Evolutionary conservation across 2,329 filamentous ascomycete genomes (phyloP), one percentile per base, ranked within the genome.

Genomic region (Ustilaginoidea virens): DNA sequence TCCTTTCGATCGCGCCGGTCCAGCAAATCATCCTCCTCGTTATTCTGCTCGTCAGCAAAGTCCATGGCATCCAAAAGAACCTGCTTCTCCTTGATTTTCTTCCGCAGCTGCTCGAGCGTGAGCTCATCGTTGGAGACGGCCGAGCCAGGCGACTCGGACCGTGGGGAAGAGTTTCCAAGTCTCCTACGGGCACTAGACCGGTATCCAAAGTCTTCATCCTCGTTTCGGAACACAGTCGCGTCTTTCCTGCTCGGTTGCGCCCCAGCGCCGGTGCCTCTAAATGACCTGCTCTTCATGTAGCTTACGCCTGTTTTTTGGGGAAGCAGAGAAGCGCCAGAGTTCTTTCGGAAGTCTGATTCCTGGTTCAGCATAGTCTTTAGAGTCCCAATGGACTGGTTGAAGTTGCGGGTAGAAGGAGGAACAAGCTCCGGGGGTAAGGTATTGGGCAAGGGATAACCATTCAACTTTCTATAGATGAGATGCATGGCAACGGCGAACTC

Each of bases 401-500:
- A 71, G 52, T 94, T 93, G 38, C 87, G 74, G 8, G 87, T 93
- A 2, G 90, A 96, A 2, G 90, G 90, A 14, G 90, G 90, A 5
- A 96, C 76, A 35, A 98, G 70, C 60, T 98, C 90, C 1, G 90
- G 74, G 7, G 90, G 90, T 8, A 98, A 66, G 25, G 78, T 76
- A 44, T 75, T 80, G 11, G 90, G 90, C 18, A 96, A 66, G 2
- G 87, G 86, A 46, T 96, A 96, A 20, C 87, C 87, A 45, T 98
- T 96, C 30, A 98, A 67, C 50, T 92, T 93, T 43, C 90, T 72
- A 58, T 98, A 98, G 44, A 98, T 98, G 55, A 98, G 61, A 66
- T 98, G 90, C 90, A 98, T 98, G 7, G 86, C 85, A 29, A 98
- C 87, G 7, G 90, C 86, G 48, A 98, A 98, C 48, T 98, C 90